Base-by-base conservation (phyloP, 306 rosid genomes). In the Fragaria ananassa region DNA sequence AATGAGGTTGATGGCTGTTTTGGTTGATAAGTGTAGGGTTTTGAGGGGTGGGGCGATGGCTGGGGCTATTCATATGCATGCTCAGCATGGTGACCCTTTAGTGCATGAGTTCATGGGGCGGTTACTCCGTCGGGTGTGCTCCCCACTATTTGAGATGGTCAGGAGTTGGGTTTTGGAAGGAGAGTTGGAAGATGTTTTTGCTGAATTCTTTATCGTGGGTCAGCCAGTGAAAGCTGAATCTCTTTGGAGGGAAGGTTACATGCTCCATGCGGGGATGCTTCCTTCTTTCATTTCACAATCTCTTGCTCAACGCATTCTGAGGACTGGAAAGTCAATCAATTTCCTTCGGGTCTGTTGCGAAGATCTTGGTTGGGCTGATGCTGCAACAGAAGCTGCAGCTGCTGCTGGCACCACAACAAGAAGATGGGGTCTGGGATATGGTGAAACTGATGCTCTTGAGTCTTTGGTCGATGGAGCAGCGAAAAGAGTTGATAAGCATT, bases 151-250 rank as follows among this genome's bases (percentile, higher is more conserved):
- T 82, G 99, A 92, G 77, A 95, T 92, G 96, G 99, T 95, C 71
- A 87, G 85, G 82, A 87, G 93, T 80, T 95, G 97, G 99, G 97
- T 95, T 73, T 82, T 85, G 81, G 99, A 95, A 85, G 98, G 99
- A 76, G 99, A 95, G 81, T 83, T 95, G 41, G 99, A 95, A 60
- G 99, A 95, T 84, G 81, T 95, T 15, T 95, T 90, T 84, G 78
- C 92, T 4, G 99, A 95, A 76, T 95, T 92, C 75, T 92, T 95
- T 63, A 84, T 95, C 54, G 91, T 95, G 42, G 89, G 97, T 41
- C 98, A 95, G 87, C 90, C 90, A 0, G 99, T 95, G 84, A 95
- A 95, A 80, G 99, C 92, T 10, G 99, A 95, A 78, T 92, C 98
- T 23, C 98, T 95, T 25, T 95, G 98, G 99, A 88, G 98, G 81